A percentile compares a stretch with the other conserved stretches of the same genome.
Evolutionary conservation across 805 yeast species (phyloP).

Genomic region (Torulaspora indica): DNA sequence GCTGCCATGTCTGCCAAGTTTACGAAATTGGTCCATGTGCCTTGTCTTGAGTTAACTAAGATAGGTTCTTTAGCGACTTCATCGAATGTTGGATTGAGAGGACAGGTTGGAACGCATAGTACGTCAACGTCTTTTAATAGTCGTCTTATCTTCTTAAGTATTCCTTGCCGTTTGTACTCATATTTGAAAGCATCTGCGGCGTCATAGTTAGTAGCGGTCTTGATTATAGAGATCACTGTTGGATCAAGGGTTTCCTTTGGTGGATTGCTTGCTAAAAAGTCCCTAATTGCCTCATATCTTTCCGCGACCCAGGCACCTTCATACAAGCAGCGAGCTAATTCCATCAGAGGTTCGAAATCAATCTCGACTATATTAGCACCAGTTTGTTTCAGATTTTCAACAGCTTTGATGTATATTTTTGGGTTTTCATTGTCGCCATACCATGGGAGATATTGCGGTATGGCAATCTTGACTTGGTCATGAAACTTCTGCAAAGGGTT

Average conservation of each 20-base stretch:
- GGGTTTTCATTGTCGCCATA: conserved; percentile 79
- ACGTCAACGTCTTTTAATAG: conserved; percentile 63
- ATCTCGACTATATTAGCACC: conserved; percentile 59
- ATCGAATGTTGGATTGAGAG: conserved; percentile 78
- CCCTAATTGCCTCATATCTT: conserved; percentile 77
- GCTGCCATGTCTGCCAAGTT: conserved; percentile 92
- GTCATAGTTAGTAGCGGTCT: conserved; percentile 67
- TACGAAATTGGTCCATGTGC: conserved; percentile 97
- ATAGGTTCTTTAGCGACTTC: conserved; percentile 76
- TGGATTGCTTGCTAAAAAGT: conserved; percentile 65
- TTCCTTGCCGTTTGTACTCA: conserved; percentile 82
- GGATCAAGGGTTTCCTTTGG: conserved; percentile 74
- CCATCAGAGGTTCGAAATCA: conserved; percentile 72
- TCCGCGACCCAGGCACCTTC: conserved; percentile 99
- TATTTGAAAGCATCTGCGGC: conserved; percentile 81
- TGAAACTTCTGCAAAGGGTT: conserved; percentile 60
- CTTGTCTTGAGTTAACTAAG: conserved; percentile 80
- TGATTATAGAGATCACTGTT: conserved; percentile 69
- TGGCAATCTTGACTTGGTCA: conserved; percentile 59
- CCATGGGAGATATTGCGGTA: conserved; percentile 73
- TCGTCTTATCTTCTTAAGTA: conserved; percentile 58
- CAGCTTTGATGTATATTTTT: conserved; percentile 56
- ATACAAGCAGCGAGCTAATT: conserved; percentile 80
- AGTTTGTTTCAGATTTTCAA: conserved; percentile 45
- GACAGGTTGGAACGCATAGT: conserved; percentile 88